A percentile compares a stretch with the other conserved stretches of the same genome.
Conservation (phyloP, 768 basidiomycete species). For the Exsudoporus frostii region DNA sequence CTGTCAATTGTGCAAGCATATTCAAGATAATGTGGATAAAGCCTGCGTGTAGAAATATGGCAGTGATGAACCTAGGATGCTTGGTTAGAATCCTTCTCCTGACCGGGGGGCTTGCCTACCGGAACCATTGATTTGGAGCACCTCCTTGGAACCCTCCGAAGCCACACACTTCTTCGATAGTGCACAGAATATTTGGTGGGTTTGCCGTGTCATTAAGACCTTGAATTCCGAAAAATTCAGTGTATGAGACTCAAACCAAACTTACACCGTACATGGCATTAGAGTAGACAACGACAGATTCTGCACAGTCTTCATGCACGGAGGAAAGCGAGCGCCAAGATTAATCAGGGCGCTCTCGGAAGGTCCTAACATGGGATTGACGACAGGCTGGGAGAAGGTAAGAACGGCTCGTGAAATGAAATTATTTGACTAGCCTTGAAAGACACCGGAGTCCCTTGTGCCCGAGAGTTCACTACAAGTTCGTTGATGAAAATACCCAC, state of each 20-base stretch:
- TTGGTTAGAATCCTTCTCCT: conserved; percentile 41
- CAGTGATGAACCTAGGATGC: conserved; percentile 66
- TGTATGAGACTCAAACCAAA: conserved; percentile 2
- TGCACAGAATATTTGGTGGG: conserved; percentile 65
- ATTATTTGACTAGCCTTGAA: conserved; percentile 57
- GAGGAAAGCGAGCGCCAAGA: conserved; percentile 88
- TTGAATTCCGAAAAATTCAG: conserved; percentile 23
- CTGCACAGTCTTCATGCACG: conserved; percentile 79
- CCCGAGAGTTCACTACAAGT: conserved; percentile 67
- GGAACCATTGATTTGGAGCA: conserved; percentile 55
- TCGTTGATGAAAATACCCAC: conserved; percentile 79
- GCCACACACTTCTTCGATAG: conserved; percentile 81
- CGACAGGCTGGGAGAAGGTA: conserved; percentile 51
- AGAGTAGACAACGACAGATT: conserved; percentile 51
- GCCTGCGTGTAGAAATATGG: conserved; percentile 95
- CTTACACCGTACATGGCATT: conserved; percentile 52
- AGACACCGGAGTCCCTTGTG: conserved; percentile 82
- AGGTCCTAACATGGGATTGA: conserved; percentile 92
- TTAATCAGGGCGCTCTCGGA: conserved; percentile 79
- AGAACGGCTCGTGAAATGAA: not conserved
- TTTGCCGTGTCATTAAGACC: conserved; percentile 85
- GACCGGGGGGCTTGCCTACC: conserved; percentile 37
- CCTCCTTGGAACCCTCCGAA: conserved; percentile 67
- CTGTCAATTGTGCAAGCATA: conserved; percentile 79
- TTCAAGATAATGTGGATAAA: conserved; percentile 89